phyloP scores from a whole-genome alignment of 495 filamentous ascomycete genomes.

The Penicillium turbatum region DNA sequence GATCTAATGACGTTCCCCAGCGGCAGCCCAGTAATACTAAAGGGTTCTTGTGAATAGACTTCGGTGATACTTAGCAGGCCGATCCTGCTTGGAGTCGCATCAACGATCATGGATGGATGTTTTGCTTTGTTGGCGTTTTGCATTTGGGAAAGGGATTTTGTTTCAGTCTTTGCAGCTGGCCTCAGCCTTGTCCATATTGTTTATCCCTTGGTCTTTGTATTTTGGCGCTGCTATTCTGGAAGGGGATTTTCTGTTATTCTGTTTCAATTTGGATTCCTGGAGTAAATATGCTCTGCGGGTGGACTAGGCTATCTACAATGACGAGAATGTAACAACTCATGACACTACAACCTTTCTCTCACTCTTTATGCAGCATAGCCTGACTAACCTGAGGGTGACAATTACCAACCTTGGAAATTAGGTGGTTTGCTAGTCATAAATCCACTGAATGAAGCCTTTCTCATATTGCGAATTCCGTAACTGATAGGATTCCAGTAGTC shows the following conservation, averaged over 20 bases:
- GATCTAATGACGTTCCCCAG: slow-evolving; percentile 37
- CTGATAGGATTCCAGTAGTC: no score
- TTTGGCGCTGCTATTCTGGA: slow-evolving; percentile 1
- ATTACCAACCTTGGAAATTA: background rate
- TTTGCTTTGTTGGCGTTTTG: slow-evolving; percentile 17
- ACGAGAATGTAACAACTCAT: slow-evolving; percentile 2
- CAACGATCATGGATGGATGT: slow-evolving; percentile 8
- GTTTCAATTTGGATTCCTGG: background rate
- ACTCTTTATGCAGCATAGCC: no score
- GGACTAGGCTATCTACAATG: slow-evolving; percentile 15
- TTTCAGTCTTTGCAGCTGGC: slow-evolving; percentile 13
- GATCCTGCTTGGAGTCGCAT: slow-evolving; percentile 16
- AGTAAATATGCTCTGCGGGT: slow-evolving; percentile 16
- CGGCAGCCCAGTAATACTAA: slow-evolving; percentile 49
- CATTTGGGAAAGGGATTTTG: slow-evolving; percentile 17
- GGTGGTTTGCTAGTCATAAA: no score
- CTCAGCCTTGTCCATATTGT: slow-evolving; percentile 18
- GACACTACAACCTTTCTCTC: background rate
- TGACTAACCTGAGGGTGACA: background rate
- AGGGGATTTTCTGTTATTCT: background rate
- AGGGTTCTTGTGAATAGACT: slow-evolving; percentile 42
- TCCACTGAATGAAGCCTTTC: no score
- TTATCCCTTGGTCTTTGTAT: slow-evolving; percentile 11
- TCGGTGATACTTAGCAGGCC: slow-evolving; percentile 17
- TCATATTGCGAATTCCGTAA: no score